Base-by-base conservation (phyloP, 1,284 basidiomycete species). In the Cutaneotrichosporon dermatis region DNA sequence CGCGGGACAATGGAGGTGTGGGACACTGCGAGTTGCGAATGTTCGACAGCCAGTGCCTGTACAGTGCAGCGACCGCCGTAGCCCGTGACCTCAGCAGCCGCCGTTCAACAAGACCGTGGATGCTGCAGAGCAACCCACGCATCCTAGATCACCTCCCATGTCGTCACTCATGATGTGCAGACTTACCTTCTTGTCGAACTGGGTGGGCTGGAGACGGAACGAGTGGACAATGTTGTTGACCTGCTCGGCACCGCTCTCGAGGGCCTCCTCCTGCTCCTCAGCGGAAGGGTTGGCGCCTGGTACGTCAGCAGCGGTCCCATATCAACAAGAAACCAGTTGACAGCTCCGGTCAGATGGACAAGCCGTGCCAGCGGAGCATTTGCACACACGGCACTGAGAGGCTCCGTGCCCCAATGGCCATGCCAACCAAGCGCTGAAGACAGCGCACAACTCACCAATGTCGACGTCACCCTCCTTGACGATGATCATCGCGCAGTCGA, bases 221-320 rank as follows among this genome's bases (percentile, higher is more conserved):
- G 92, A 92, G 83, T 93, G 81, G 63, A 88, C 88, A 68, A 99
- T 83, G 80, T 99, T 92, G 87, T 94, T 99, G 75, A 96, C 88
- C 66, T 82, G 81, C 15, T 60, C 46, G 39, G 86, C 83, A 67
- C 89, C 91, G 13, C 90, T 88, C 76, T 92, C 94, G 61, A 96
- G 79, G 37, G 82, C 83, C 66, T 99, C 96, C 3, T 86, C 87
- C 53, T 80, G 80, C 62, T 97, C 96, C 82, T 99, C 96, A 42
- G 88, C 83, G 56, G 95, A 94, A 48, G 92, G 89, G 79, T 94
- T 93, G 62, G 87, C 91, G 75, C 90, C 90, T 92, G 67, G 5
- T 3, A 7, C 41, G 58, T 54, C n/a, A 55, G 39, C 39, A 25
- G 25, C 25, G 25, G 25, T 25, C 25, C 25, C 25, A 25, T 25